A percentile compares a stretch with the other conserved stretches of the same genome.
These are phyloP conservation scores for Pouteria campechiana DNA, from an alignment of 179 eudicot genomes.

Conservation along the genomic window DNA sequence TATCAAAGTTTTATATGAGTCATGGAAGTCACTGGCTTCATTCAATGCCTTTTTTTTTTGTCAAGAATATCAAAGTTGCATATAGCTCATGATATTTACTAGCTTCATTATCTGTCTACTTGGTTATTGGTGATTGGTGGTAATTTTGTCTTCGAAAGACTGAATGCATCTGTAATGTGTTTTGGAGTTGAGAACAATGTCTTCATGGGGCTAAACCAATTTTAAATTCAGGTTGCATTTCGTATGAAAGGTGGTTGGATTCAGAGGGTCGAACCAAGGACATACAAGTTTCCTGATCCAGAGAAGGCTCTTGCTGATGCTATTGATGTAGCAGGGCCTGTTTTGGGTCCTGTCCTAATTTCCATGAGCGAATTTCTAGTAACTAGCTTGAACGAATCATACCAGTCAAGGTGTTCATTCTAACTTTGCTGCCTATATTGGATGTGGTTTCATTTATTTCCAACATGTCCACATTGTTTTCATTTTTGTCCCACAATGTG, in stretches of 20 bases:
- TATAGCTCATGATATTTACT: not conserved
- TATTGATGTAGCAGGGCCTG: conserved; percentile 82
- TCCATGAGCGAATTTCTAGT: conserved; percentile 97
- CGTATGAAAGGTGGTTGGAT: conserved; percentile 88
- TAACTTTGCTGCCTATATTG: not conserved
- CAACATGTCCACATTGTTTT: too few species aligned
- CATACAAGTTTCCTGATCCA: conserved; percentile 74
- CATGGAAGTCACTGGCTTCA: too few species aligned
- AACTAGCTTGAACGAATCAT: conserved; percentile 87
- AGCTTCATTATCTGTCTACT: too few species aligned
- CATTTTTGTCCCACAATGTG: too few species aligned
- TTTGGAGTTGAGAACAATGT: too few species aligned
- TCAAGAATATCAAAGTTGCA: too few species aligned
- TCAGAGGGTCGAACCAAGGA: conserved; percentile 48
- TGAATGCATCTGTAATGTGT: too few species aligned
- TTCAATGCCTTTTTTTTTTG: too few species aligned
- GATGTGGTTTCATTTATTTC: not conserved
- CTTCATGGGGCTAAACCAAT: too few species aligned
- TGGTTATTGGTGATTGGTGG: too few species aligned
- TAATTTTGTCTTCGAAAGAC: too few species aligned
- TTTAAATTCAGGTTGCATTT: conserved; percentile 63
- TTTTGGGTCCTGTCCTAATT: conserved; percentile 68
- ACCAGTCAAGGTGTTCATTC: conserved; percentile 71
- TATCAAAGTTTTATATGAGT: too few species aligned
- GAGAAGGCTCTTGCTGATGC: conserved; percentile 69